Base-by-base conservation (phyloP, 148 eudicot species). In the Arctostaphylos glauca region DNA sequence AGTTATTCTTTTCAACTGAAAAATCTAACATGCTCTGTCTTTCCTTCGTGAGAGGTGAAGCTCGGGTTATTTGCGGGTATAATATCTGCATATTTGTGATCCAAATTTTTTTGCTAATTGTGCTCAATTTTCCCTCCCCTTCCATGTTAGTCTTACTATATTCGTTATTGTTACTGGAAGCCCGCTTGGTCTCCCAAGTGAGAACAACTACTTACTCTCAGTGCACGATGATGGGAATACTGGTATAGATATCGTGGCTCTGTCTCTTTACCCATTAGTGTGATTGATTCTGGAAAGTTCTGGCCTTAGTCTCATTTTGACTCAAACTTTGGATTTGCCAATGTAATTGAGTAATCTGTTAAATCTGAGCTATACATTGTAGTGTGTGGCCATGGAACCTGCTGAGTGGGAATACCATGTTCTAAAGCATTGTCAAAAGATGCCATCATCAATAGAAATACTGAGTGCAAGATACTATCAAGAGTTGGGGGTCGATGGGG, bases 41-140 rank as follows among this genome's bases (percentile, higher is more conserved):
- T 75, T 54, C 56, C 44, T 50, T 78, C 41, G 67, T 76, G 44
- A 71, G 71, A 94, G 98, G 94, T 55, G 94, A 93, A 62, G 94
- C 92, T 15, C 87, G 98, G 13, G 48, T 94, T 47, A 87, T 93
- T 78, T 93, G 94, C 94, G 87, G 98, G 98, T 94, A 86, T 58
- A 59, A 55, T 5, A 16, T 77, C 10, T 76, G 9, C 58, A 74
- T 10, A 13, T 60, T 48, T 80, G 10, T 75, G 13, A n/a, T n/a
- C n/a, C 48, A 49, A n/a, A 16, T 4, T 15, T 5, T 46, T 73
- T 73, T 12, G 1, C 60, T 46, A 15, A 1, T 80, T 54, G n/a
- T 13, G 2, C 62, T n/a, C 58, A 23, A 38, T 41, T 81, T 6
- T 25, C 9, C 10, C 4, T 3, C 21, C 15, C 72, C 3, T 23